Base-by-base conservation (phyloP, 2,329 filamentous ascomycete genomes). In the Macroventuria anomochaeta region DNA sequence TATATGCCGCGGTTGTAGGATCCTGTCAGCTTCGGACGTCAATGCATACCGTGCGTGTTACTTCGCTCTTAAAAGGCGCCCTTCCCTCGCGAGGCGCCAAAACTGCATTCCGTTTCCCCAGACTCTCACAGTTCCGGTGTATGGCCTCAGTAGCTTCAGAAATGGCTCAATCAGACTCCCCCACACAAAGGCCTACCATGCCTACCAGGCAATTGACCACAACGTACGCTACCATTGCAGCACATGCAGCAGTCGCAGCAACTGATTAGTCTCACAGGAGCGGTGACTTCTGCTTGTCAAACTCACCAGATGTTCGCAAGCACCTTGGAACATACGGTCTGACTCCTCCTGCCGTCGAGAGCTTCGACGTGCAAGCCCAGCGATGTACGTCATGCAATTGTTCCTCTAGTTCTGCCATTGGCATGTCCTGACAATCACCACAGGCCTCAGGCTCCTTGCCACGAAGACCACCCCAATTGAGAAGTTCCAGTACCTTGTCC, bases 401-500 rank as follows among this genome's bases (percentile, higher is more conserved):
- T 18, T 31, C 7, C 6, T 12, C 17, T 2, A 26, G 3, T 23
- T 11, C 31, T 46, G 20, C 39, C 15, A 17, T 10, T 25, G 11
- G 11, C 47, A 31, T 25, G 11, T 29, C 31, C 55, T 65, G 26
- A 64, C 41, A 3, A 75, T 83, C 86, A 77, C 82, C 75, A 15
- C 67, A 77, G 88, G 87, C 71, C 85, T 93, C 78, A 86, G 86
- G 75, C 88, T 92, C 79, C 87, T 93, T 67, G 82, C 86, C 53
- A 83, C 83, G 57, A 86, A 89, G 59, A 78, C 83, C 59, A 90
- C 88, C 39, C 79, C 80, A 61, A 86, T 95, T 68, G 90, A 93
- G 82, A 91, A 90, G 79, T 93, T 92, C 77, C 83, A 92, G 50
- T 95, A 93, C 77, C 81, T 95, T 73, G 90, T 88, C 37, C 82